phyloP scores from a whole-genome alignment of 78 protist genomes.

The Dictyostelium firmibasis region DNA sequence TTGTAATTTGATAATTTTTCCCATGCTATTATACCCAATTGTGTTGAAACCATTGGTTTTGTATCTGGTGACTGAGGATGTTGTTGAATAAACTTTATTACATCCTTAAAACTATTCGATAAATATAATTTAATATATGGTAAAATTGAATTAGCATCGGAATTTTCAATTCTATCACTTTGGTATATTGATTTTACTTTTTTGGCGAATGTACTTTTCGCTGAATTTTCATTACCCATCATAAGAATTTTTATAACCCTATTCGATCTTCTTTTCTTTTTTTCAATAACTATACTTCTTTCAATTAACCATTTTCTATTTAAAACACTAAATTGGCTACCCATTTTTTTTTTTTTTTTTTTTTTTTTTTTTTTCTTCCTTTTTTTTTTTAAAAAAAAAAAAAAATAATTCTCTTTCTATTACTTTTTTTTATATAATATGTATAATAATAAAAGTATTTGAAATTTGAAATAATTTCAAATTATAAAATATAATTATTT shows the following conservation, averaged over 20 bases:
- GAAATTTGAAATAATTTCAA: too few relatives aligned
- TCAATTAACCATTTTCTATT: slow-evolving; percentile 6
- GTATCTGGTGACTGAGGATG: neutral
- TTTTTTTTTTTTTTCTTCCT: neutral
- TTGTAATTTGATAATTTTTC: neutral
- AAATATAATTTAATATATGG: slow-evolving; percentile 17
- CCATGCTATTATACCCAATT: neutral
- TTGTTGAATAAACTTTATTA: slow-evolving; percentile 5
- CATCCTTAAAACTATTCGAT: neutral
- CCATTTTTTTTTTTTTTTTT: neutral
- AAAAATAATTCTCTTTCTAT: neutral
- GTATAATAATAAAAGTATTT: too few relatives aligned
- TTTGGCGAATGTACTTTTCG: neutral
- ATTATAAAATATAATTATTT: neutral
- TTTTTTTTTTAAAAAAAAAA: neutral
- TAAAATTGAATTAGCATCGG: neutral
- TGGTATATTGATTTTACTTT: slow-evolving; percentile 30
- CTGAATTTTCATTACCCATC: slow-evolving; percentile 1
- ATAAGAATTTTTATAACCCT: neutral
- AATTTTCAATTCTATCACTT: neutral
- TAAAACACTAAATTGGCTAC: neutral
- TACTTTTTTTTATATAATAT: too few relatives aligned
- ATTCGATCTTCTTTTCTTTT: neutral
- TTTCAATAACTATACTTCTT: neutral
- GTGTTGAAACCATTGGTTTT: neutral